Evolutionary conservation across 106 monocot species (phyloP).

Genomic region (Dactylorhiza incarnata): DNA sequence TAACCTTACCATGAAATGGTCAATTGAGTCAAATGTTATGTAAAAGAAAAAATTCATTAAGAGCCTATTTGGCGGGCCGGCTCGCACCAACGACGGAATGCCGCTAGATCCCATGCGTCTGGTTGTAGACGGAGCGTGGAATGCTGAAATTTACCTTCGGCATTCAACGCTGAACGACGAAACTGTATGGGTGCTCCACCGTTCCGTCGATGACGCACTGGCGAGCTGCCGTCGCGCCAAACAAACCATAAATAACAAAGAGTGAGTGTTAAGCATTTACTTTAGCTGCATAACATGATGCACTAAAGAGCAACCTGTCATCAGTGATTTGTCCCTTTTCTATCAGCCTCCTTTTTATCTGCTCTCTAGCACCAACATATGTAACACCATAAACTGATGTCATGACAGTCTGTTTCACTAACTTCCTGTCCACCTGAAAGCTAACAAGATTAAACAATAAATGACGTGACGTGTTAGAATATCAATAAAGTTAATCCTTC

Average conservation of each 20-base stretch:
- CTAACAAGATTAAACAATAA: slow-evolving; percentile 43
- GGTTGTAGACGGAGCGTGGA: too few species aligned
- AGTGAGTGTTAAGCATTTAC: slow-evolving; percentile 18
- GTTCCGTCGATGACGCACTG: too few species aligned
- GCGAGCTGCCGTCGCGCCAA: too few species aligned
- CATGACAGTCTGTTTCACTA: slow-evolving; percentile 96
- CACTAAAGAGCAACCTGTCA: slow-evolving; percentile 54
- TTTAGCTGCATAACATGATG: slow-evolving; percentile 88
- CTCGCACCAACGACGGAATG: too few species aligned
- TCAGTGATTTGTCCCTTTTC: slow-evolving; percentile 72
- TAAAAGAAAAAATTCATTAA: neutral
- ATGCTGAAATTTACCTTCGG: too few species aligned
- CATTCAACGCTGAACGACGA: too few species aligned
- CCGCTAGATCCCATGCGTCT: too few species aligned
- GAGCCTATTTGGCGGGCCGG: too few species aligned
- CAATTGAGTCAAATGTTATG: neutral
- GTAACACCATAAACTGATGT: slow-evolving; percentile 97
- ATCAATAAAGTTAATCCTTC: neutral
- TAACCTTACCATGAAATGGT: slow-evolving; percentile 36
- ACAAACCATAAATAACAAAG: neutral
- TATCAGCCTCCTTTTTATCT: slow-evolving; percentile 74
- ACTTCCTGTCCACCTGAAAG: slow-evolving; percentile 88
- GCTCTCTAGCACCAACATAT: slow-evolving; percentile 86
- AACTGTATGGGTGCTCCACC: too few species aligned
- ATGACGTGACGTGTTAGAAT: slow-evolving; percentile 9